phyloP scores from a whole-genome alignment of 208 protist species.

The Endotrypanum monterogeii region DNA sequence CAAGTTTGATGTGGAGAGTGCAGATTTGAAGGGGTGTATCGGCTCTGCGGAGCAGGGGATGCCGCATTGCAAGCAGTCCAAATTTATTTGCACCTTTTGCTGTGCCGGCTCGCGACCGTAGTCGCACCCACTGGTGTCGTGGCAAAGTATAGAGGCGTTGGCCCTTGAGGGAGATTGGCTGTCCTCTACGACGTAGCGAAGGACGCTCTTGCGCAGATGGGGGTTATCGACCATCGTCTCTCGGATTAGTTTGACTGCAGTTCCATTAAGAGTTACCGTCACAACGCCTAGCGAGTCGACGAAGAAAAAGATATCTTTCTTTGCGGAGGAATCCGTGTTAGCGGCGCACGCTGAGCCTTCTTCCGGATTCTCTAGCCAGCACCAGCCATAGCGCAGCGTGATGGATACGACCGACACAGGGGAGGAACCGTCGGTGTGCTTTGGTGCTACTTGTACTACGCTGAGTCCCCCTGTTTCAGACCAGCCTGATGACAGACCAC shows the following conservation, averaged over 20 bases:
- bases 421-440: neutral
- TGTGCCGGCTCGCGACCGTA: neutral
- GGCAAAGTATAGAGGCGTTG: neutral
- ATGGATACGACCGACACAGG: neutral
- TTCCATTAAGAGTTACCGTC: neutral
- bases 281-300: neutral
- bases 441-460: neutral
- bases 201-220: constrained; percentile 7
- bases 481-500: neutral
- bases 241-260: neutral
- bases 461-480: neutral
- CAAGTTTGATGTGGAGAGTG: neutral
- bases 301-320: neutral
- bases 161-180: neutral
- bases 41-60: constrained; percentile 9
- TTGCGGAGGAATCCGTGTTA: neutral
- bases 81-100: neutral
- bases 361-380: neutral
- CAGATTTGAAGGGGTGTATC: neutral
- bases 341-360: neutral
- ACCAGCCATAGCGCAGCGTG: constrained; percentile 19
- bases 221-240: neutral
- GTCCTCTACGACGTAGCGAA: constrained; percentile 8
- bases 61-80: constrained; percentile 6
- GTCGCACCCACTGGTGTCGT: neutral